Conservation (phyloP, 768 basidiomycete genomes). For the Mrakia hoshinonis region DNA sequence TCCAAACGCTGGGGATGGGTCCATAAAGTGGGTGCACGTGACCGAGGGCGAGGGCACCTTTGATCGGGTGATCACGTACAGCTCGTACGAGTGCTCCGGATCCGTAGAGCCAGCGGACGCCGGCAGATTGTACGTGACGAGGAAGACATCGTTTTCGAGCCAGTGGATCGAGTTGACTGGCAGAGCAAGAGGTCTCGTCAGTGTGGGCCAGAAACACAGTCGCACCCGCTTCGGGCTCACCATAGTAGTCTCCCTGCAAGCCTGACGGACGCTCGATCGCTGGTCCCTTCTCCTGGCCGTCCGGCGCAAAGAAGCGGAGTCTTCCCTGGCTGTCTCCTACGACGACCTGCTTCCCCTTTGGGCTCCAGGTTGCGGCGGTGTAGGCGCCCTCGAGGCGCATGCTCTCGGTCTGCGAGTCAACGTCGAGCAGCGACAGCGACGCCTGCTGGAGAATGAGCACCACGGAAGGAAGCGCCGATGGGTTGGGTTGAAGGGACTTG, state of each 20-base stretch:
- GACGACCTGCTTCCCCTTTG: slow-evolving; percentile 44
- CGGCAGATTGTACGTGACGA: slow-evolving; percentile 38
- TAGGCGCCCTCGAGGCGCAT: slow-evolving; percentile 6
- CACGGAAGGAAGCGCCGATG: slow-evolving; percentile 16
- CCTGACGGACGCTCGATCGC: slow-evolving; percentile 35
- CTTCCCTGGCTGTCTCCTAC: slow-evolving; percentile 38
- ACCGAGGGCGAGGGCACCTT: slow-evolving; percentile 20
- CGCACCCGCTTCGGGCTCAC: slow-evolving; percentile 17
- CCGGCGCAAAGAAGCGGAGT: slow-evolving; percentile 42
- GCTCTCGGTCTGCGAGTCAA: slow-evolving; percentile 30
- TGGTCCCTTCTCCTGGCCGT: slow-evolving; percentile 39
- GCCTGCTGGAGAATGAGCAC: slow-evolving; percentile 17
- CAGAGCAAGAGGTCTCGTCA: background rate
- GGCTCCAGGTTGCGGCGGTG: slow-evolving; percentile 42
- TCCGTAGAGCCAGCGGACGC: slow-evolving; percentile 27
- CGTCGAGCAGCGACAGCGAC: slow-evolving; percentile 29
- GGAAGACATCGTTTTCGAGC: slow-evolving; percentile 45
- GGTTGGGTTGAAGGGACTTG: slow-evolving; percentile 19
- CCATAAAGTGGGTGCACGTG: slow-evolving; percentile 38
- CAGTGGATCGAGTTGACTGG: slow-evolving; percentile 37
- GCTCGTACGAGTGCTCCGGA: slow-evolving; percentile 38
- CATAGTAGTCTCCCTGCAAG: slow-evolving; percentile 24
- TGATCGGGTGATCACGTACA: slow-evolving; percentile 37
- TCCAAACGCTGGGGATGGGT: slow-evolving; percentile 40
- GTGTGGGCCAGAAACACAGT: slow-evolving; percentile 23